These are phyloP conservation scores for Cladosporium sp. DNA, from an alignment of 2,329 filamentous ascomycete species.

Conservation along the genomic window DNA sequence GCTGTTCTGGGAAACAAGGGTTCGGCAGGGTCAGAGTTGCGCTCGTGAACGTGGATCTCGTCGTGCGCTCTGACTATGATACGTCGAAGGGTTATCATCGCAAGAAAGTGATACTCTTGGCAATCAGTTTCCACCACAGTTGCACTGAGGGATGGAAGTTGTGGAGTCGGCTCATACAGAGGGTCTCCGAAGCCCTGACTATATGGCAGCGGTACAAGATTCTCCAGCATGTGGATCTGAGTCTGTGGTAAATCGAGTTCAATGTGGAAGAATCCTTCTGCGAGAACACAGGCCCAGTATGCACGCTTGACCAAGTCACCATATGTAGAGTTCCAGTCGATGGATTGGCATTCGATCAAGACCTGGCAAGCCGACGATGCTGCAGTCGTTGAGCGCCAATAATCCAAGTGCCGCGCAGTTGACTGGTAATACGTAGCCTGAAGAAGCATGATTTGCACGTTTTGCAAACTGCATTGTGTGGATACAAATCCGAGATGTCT, in stretches of 20 bases:
- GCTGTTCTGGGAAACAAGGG: constrained; percentile 26
- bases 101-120: constrained; percentile 55
- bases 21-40: constrained; percentile 35
- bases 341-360: constrained; percentile 46
- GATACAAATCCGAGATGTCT: constrained; percentile 54
- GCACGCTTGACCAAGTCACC: constrained; percentile 51
- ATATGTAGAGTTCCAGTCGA: constrained; percentile 44
- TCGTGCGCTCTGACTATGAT: constrained; percentile 53
- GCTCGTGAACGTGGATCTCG: constrained; percentile 37
- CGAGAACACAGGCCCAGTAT: constrained; percentile 55
- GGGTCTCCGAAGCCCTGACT: constrained; percentile 51
- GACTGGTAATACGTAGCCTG: constrained; percentile 38
- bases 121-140: neutral
- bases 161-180: too few species aligned
- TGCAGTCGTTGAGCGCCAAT: constrained; percentile 55
- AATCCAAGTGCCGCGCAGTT: constrained; percentile 44
- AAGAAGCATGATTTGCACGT: constrained; percentile 55
- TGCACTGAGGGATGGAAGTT: too few species aligned
- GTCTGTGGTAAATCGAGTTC: constrained; percentile 57
- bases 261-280: constrained; percentile 48
- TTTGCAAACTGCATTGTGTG: constrained; percentile 54
- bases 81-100: constrained; percentile 53
- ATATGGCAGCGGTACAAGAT: constrained; percentile 52
- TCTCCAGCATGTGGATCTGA: constrained; percentile 51
- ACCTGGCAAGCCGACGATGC: constrained; percentile 57